Conservation (phyloP, 106 monocot genomes). For the Acorus calamus region DNA sequence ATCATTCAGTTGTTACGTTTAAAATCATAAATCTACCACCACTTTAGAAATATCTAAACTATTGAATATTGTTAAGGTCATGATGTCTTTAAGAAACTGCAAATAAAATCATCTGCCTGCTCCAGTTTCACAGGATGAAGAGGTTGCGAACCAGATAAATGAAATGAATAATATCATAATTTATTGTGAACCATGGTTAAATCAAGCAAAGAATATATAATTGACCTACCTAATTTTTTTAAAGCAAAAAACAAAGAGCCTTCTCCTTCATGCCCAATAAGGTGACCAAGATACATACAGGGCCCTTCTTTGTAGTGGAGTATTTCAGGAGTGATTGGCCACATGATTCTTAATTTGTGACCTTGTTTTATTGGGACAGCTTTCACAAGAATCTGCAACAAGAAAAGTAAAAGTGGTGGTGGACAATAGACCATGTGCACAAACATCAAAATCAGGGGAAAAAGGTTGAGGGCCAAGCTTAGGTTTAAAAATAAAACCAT, state of each 20-base stretch:
- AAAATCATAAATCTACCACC: too few species aligned
- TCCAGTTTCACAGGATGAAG: too few species aligned
- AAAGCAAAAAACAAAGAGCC: constrained; percentile 79
- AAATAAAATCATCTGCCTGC: not conserved
- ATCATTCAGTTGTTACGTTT: too few species aligned
- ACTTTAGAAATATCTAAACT: too few species aligned
- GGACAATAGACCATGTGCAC: too few species aligned
- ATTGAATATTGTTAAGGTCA: not conserved
- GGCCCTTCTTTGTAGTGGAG: constrained; percentile 76
- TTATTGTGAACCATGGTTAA: not conserved
- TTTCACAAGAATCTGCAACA: constrained; percentile 75
- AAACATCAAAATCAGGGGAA: too few species aligned
- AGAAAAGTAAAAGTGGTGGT: not conserved
- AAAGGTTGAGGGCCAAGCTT: too few species aligned
- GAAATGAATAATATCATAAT: too few species aligned
- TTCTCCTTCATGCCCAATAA: constrained; percentile 96
- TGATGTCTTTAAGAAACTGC: not conserved
- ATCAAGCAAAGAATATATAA: not conserved
- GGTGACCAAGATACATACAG: constrained; percentile 68
- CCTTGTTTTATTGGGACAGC: constrained; percentile 87
- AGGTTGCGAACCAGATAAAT: too few species aligned
- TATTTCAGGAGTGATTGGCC: constrained; percentile 76
- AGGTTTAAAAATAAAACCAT: not conserved
- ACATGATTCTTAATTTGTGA: constrained; percentile 53
- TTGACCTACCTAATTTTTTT: constrained; percentile 69